Percentiles rank a stretch among this genome's conserved stretches.
These are phyloP conservation scores for Paecilomyces dactylethromorphus DNA, from an alignment of 2,329 filamentous ascomycete genomes.

Conservation along the genomic window DNA sequence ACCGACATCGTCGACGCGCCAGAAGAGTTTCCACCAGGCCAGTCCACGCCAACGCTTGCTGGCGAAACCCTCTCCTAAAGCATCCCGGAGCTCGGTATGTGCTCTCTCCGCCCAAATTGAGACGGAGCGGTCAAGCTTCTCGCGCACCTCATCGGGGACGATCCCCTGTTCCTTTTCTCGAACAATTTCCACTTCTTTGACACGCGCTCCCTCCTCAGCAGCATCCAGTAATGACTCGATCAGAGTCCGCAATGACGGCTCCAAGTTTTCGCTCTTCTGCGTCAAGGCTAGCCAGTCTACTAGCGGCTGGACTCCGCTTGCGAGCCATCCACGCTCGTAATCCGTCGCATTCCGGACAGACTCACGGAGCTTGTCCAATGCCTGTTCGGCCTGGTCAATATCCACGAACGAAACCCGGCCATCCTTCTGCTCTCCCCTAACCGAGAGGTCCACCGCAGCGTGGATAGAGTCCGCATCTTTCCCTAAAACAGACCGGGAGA, in stretches of 20 bases:
- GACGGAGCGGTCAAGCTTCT: constrained; percentile 53
- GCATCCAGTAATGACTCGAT: constrained; percentile 58
- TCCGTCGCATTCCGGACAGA: constrained; percentile 62
- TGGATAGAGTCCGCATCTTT: constrained; percentile 24
- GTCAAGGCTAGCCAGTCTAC: constrained; percentile 54
- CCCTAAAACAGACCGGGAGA: constrained; percentile 23
- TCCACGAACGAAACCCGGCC: constrained; percentile 52
- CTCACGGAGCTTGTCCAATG: constrained; percentile 61
- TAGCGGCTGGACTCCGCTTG: constrained; percentile 61
- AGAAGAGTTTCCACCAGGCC: constrained; percentile 92
- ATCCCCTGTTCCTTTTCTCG: constrained; percentile 23
- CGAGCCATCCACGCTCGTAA: constrained; percentile 69
- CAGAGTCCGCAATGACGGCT: constrained; percentile 59
- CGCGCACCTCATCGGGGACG: constrained; percentile 38
- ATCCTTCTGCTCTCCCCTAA: constrained; percentile 30
- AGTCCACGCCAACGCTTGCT: constrained; percentile 73
- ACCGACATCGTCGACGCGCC: constrained; percentile 85
- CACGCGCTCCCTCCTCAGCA: constrained; percentile 24
- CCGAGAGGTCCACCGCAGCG: constrained; percentile 38
- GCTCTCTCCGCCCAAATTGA: constrained; percentile 69
- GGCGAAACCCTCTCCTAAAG: constrained; percentile 70
- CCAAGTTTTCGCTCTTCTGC: constrained; percentile 45
- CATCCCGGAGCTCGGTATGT: constrained; percentile 74
- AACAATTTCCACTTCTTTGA: constrained; percentile 21
- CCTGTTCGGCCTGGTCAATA: constrained; percentile 54